Base-by-base conservation (phyloP, 495 filamentous ascomycete genomes). In the Viridothelium virens region DNA sequence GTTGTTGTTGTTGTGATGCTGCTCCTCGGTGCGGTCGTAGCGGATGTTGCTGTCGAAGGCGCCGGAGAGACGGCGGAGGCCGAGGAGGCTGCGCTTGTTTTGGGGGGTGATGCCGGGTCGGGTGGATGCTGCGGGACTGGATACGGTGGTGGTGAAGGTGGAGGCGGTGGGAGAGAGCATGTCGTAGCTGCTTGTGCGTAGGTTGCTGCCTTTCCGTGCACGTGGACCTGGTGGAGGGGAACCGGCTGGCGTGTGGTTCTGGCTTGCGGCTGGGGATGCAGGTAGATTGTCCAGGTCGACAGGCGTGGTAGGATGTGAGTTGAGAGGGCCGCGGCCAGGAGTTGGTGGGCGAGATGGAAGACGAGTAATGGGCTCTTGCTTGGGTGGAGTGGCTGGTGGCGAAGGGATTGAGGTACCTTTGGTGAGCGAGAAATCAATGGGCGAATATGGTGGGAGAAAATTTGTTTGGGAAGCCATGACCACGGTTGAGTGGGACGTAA, bases 361-460 rank as follows among this genome's bases (percentile, higher is more conserved):
- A 59, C 53, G 53, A 59, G 53, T 59, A n/a, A 48, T 38, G 14
- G 53, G 38, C 31, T 65, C 63, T 67, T 7, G 53, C 44, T 61
- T 39, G 1, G 72, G 73, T 7, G 74, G 76, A 2, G 74, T 71
- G 41, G 71, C 73, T 37, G 67, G 74, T 25, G 74, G 75, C 33
- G 75, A 65, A 2, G 75, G 76, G 62, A 78, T 76, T 48, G 70
- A 67, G 48, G 76, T 78, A 65, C 75, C 75, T 25, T 71, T 73
- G 10, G 76, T 77, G 63, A 78, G 73, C 39, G 70, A 73, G 70
- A 73, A 74, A 69, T 75, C 65, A 67, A 78, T 67, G 39, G 76
- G 75, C 4, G 61, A 39, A 33, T 39, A 63, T n/a, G 61, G 61
- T 18, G 61, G 61, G 37, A 63, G 41, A 41, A 59, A 59, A 59